Evolutionary conservation across 2,329 filamentous ascomycete genomes (phyloP), one percentile per base, ranked within the genome.

Genomic region (Fusarium verrucosum): DNA sequence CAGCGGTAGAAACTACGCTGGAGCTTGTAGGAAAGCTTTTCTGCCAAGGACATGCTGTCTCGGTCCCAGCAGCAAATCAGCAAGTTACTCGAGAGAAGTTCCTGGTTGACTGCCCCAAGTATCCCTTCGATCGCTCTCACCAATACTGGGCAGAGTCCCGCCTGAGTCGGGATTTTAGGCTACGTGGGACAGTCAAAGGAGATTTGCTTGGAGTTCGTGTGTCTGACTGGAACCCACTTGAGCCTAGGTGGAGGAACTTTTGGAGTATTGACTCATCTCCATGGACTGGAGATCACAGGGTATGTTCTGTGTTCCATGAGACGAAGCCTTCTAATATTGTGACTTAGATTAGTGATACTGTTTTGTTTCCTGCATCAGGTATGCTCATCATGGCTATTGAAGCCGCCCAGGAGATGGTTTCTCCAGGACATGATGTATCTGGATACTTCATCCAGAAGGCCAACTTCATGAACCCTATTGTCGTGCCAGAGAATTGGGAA

Each of bases 311-410:
- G 9, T 10, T 26, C 5, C 10, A 10, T 11, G 17, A 44, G 6
- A 51, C 8, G 1, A 4, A 6, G 4, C 5, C n/a, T n/a, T n/a
- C n/a, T n/a, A n/a, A n/a, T n/a, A 22, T 7, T 13, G 13, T 3
- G n/a, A n/a, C n/a, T n/a, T n/a, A 52, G 50, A 53, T 53, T 26
- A 43, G 45, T 2, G 26, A 52, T 10, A 64, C 47, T 4, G 33
- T 50, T 0, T 13, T 68, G 0, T 62, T 52, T 14, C 63, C 65
- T 3, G 60, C 41, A 1, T 51, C 63, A 0, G 59, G 56, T 79
- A 81, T 79, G 51, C 70, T 84, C 3, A 74, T 80, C n/a, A 82
- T 86, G 80, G 81, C 78, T 0, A 56, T 82, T 0, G 80, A 83
- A 55, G 81, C 79, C 1, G 42, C 23, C 0, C 38, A 50, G 9